Conservation (phyloP, 176 grass and related monocot species). For the Oryza punctata region DNA sequence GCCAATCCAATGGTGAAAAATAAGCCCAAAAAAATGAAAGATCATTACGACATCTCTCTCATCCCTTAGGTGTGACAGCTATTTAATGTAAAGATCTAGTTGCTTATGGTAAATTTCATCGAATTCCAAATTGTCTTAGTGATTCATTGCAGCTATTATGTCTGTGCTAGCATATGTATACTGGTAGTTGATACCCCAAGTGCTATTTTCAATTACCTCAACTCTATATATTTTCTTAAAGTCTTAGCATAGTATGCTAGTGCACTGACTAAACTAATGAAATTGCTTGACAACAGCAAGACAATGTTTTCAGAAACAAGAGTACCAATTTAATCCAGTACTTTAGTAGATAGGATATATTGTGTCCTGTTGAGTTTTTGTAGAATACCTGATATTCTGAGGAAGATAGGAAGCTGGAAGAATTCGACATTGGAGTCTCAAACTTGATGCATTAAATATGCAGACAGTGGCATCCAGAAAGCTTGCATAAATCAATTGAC, state of each 20-base stretch:
- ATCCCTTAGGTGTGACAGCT: background rate
- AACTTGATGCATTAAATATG: slow-evolving; percentile 82
- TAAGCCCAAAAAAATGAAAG: background rate
- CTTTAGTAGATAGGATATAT: background rate
- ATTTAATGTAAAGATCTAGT: background rate
- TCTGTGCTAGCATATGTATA: background rate
- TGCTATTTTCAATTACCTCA: background rate
- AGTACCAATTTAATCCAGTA: background rate
- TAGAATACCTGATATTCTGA: slow-evolving; percentile 70
- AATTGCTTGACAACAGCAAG: background rate
- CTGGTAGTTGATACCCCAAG: background rate
- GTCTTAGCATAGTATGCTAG: background rate
- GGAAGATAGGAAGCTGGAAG: slow-evolving; percentile 88
- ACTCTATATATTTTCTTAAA: background rate
- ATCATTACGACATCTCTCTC: background rate
- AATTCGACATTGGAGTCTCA: slow-evolving; percentile 85
- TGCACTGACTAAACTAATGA: slow-evolving; percentile 8
- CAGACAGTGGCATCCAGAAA: slow-evolving; percentile 85
- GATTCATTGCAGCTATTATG: background rate
- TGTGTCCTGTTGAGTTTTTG: background rate
- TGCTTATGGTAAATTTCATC: background rate
- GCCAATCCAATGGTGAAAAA: background rate
- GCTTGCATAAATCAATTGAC: slow-evolving; percentile 94
- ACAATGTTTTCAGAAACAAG: background rate
- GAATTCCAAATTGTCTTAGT: background rate